Evolutionary conservation across 805 yeast genomes (phyloP).

Genomic region (Cyberlindnera mrakii): DNA sequence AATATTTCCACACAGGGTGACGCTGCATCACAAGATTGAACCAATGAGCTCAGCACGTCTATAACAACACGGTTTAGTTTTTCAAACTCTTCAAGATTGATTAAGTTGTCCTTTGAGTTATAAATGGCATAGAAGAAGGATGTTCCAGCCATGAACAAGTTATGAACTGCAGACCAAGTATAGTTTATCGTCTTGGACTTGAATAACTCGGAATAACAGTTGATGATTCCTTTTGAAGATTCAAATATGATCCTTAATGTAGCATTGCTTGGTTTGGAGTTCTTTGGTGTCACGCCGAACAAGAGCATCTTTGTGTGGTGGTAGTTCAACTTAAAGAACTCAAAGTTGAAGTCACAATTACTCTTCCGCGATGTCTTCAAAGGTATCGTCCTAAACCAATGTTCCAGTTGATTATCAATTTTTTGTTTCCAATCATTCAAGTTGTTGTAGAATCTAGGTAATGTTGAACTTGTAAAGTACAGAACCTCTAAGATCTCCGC

Average conservation of each 20-base stretch:
- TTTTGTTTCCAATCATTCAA: conserved; percentile 59
- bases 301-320: conserved; percentile 66
- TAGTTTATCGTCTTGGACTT: conserved; percentile 61
- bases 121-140: conserved; percentile 75
- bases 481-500: conserved; percentile 68
- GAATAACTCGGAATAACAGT: conserved; percentile 53
- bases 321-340: conserved; percentile 69
- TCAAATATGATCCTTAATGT: conserved; percentile 54
- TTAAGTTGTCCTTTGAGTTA: conserved; percentile 52
- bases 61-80: conserved; percentile 43
- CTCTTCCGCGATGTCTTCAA: conserved; percentile 53
- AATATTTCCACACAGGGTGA: conserved; percentile 63
- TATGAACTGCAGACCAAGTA: conserved; percentile 92
- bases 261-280: conserved; percentile 43
- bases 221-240: conserved; percentile 62
- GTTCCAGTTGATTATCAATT: conserved; percentile 44
- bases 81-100: conserved; percentile 42
- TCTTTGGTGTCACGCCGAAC: conserved; percentile 74
- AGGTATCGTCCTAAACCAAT: conserved; percentile 51
- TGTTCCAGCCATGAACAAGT: conserved; percentile 83
- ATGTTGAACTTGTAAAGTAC: conserved; percentile 58
- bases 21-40: conserved; percentile 77
- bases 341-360: conserved; percentile 70
- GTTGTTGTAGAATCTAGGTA: conserved; percentile 55
- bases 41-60: conserved; percentile 51